These are phyloP conservation scores for Gracilaria caudata DNA, from an alignment of 23 red algal genomes.

Conservation along the genomic window DNA sequence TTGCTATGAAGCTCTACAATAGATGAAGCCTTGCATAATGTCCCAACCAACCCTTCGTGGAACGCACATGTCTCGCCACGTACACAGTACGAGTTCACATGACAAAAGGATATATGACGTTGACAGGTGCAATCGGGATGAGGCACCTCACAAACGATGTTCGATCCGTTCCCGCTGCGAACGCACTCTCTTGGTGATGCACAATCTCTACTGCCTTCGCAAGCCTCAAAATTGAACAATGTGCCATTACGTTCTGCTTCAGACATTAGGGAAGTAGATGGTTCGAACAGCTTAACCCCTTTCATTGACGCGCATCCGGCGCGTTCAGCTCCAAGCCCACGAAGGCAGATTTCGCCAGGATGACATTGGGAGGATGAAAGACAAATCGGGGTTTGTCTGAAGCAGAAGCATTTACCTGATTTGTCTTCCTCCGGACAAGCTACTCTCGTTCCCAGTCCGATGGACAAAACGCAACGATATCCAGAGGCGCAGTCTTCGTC, in stretches of 20 bases:
- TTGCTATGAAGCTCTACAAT: not conserved
- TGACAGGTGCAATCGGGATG: not conserved
- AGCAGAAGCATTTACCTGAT: not conserved
- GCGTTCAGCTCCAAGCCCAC: not conserved
- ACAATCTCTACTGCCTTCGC: not conserved
- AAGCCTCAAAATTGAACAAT: not conserved
- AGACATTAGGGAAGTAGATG: not conserved
- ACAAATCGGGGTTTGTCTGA: not conserved
- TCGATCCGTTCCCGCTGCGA: not conserved
- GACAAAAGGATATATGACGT: not conserved
- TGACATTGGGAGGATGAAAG: not conserved
- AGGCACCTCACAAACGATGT: not conserved
- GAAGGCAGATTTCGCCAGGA: not conserved
- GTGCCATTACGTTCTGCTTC: not conserved
- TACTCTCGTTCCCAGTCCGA: not conserved
- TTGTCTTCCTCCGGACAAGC: not conserved
- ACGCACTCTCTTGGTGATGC: not conserved
- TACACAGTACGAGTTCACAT: not conserved
- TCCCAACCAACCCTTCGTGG: not conserved
- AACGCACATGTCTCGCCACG: constrained; percentile 1
- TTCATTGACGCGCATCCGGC: not conserved
- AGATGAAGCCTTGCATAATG: not conserved
- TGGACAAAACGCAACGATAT: not conserved
- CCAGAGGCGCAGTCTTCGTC: not conserved
- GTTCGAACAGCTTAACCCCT: not conserved